Conservation (phyloP, 1,284 basidiomycete genomes). For the Lentinula novae-zelandiae region DNA sequence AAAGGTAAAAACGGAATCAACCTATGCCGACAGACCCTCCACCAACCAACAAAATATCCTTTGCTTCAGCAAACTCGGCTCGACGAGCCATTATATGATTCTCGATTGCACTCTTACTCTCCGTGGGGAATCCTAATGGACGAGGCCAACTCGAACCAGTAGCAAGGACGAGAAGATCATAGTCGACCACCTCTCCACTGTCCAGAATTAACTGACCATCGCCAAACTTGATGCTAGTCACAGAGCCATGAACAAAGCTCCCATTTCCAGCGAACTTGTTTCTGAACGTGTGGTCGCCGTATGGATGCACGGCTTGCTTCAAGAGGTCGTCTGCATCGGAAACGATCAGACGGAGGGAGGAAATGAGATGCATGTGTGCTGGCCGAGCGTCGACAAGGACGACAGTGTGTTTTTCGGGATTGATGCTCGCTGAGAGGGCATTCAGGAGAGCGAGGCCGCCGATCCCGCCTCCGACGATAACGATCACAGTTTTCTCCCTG, state of each 20-base stretch:
- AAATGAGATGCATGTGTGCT: slow-evolving; percentile 34
- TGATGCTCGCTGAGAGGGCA: not conserved
- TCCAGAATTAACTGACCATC: slow-evolving; percentile 38
- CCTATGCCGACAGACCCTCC: slow-evolving; percentile 63
- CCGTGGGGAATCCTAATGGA: slow-evolving; percentile 42
- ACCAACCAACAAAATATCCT: slow-evolving; percentile 53
- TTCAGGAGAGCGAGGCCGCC: not conserved
- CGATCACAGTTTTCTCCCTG: not conserved
- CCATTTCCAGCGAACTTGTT: slow-evolving; percentile 33
- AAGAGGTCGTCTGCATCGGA: slow-evolving; percentile 18
- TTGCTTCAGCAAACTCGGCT: slow-evolving; percentile 41
- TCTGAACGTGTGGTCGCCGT: slow-evolving; percentile 1
- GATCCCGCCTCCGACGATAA: slow-evolving; percentile 2
- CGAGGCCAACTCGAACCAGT: slow-evolving; percentile 56
- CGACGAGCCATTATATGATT: slow-evolving; percentile 40
- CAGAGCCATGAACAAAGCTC: slow-evolving; percentile 33
- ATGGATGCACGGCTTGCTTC: not conserved
- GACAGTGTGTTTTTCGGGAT: slow-evolving; percentile 30
- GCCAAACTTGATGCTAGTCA: slow-evolving; percentile 5
- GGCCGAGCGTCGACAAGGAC: slow-evolving; percentile 37
- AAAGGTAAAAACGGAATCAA: slow-evolving; percentile 22
- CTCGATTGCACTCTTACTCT: slow-evolving; percentile 26
- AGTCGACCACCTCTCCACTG: slow-evolving; percentile 45
- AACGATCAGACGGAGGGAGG: slow-evolving; percentile 37
- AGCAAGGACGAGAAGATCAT: slow-evolving; percentile 52